Evolutionary conservation across 2,329 filamentous ascomycete genomes (phyloP), one percentile per base, ranked within the genome.

Genomic region (Colletotrichum tabaci): DNA sequence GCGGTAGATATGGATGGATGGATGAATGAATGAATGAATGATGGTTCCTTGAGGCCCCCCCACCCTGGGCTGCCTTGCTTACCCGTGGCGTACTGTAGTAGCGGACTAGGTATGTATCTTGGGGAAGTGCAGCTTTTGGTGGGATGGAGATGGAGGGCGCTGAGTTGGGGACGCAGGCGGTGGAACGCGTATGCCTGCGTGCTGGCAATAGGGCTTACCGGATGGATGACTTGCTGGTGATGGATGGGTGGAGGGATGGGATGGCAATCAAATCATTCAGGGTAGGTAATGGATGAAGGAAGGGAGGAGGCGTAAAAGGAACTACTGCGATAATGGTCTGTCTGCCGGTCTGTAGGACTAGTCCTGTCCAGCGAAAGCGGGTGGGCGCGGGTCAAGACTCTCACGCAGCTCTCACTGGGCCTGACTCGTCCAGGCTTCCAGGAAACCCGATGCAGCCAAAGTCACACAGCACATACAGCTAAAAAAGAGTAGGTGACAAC

Each of bases 341-440:
- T n/a, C 30, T 35, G 30, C 30, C 30, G 30, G 30, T 35, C 9
- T 35, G 26, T 26, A 26, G 26, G 3, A 26, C 26, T 30, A 30
- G 26, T 53, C 50, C 30, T n/a, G 56, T 30, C 21, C 40, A 44
- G 60, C 58, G 44, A 40, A 63, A 38, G 18, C 67, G 65, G 65
- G 30, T 57, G 67, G 65, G 26, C 65, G 67, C 62, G 47, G 61
- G 53, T 56, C 38, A 55, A 49, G 30, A 35, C 30, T 30, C 30
- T 30, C 42, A 47, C 56, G 40, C 21, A 46, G 35, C 23, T 67
- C 23, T 61, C 40, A 38, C 64, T 62, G 42, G 67, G 42, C 23
- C 50, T 67, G 63, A 57, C 67, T 71, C 63, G 63, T 67, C 46
- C 64, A 57, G 63, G 63, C 21, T 67, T 62, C 49, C 56, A 52